Percentiles rank a stretch among this genome's conserved stretches.
phyloP scores from a whole-genome alignment of 257 asterid species.

The Marsdenia floribunda region DNA sequence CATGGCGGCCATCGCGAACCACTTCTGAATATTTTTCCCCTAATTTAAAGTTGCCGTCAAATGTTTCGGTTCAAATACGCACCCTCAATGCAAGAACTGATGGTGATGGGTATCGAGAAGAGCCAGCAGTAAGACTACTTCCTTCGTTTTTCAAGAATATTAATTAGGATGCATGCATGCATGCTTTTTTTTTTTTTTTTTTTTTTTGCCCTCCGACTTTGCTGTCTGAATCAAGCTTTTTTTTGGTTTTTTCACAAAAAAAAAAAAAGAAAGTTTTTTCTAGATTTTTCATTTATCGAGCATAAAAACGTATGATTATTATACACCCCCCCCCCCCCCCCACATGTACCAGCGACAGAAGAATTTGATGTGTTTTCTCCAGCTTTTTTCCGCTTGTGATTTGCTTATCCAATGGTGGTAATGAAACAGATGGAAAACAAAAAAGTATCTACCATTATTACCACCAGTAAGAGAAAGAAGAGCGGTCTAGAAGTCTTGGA shows the following conservation, averaged over 20 bases:
- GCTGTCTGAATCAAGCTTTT: no score
- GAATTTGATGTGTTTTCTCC: background rate
- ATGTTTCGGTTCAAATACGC: background rate
- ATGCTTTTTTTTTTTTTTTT: no score
- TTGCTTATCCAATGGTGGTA: background rate
- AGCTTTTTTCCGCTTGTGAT: background rate
- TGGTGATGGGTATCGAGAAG: background rate
- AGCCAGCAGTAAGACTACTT: background rate
- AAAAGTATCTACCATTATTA: conserved; percentile 8
- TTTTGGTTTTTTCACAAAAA: no score
- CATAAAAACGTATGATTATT: no score
- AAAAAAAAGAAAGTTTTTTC: no score
- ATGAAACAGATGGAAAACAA: conserved; percentile 22
- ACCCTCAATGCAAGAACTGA: no score
- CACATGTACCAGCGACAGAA: no score
- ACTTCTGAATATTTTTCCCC: conserved; percentile 3
- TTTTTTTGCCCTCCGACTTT: no score
- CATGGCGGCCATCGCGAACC: background rate
- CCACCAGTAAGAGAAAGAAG: conserved; percentile 14
- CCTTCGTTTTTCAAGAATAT: background rate
- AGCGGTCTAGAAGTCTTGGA: conserved; percentile 40
- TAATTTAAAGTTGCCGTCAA: background rate
- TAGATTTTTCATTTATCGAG: no score
- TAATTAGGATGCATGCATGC: no score
- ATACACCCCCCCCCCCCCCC: no score